Evolutionary conservation across 345 rosid genomes (phyloP).

Genomic region (Conringia planisiliqua): DNA sequence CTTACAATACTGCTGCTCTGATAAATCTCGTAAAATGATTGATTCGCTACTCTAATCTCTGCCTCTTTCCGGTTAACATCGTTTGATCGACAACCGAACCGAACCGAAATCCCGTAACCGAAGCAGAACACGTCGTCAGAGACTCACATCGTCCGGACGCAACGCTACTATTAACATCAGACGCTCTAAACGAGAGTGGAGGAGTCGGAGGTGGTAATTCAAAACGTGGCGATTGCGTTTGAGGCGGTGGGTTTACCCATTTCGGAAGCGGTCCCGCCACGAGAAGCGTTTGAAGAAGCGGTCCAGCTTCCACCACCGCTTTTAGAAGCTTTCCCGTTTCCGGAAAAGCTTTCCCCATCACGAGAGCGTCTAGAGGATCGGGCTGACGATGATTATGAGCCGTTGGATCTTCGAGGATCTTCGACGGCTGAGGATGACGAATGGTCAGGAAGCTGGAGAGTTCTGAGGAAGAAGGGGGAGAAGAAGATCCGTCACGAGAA

Average conservation of each 20-base stretch:
- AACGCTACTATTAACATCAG: background rate
- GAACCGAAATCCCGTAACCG: slow-evolving; percentile 40
- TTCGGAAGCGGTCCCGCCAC: slow-evolving; percentile 82
- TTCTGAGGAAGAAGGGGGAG: slow-evolving; percentile 67
- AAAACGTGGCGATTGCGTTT: slow-evolving; percentile 33
- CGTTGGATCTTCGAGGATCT: slow-evolving; percentile 35
- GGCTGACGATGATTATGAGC: slow-evolving; percentile 3
- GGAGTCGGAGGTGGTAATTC: slow-evolving; percentile 36
- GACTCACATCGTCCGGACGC: slow-evolving; percentile 14
- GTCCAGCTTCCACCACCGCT: slow-evolving; percentile 86
- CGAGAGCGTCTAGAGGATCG: slow-evolving; percentile 32
- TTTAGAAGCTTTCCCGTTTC: slow-evolving; percentile 82
- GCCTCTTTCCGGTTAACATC: slow-evolving; percentile 49
- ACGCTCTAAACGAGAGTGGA: slow-evolving; percentile 37
- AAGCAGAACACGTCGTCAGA: slow-evolving; percentile 49
- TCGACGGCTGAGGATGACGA: slow-evolving; percentile 22
- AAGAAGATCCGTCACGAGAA: slow-evolving; percentile 43
- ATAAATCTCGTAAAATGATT: background rate
- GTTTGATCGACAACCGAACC: slow-evolving; percentile 23
- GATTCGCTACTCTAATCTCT: slow-evolving; percentile 42
- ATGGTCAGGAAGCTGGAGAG: slow-evolving; percentile 38
- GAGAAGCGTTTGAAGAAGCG: slow-evolving; percentile 71
- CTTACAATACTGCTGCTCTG: background rate
- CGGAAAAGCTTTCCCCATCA: slow-evolving; percentile 59
- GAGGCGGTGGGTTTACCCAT: slow-evolving; percentile 85